Evolutionary conservation across 768 basidiomycete genomes (phyloP), one percentile per base, ranked within the genome.

Genomic region (Trametes meyenii): DNA sequence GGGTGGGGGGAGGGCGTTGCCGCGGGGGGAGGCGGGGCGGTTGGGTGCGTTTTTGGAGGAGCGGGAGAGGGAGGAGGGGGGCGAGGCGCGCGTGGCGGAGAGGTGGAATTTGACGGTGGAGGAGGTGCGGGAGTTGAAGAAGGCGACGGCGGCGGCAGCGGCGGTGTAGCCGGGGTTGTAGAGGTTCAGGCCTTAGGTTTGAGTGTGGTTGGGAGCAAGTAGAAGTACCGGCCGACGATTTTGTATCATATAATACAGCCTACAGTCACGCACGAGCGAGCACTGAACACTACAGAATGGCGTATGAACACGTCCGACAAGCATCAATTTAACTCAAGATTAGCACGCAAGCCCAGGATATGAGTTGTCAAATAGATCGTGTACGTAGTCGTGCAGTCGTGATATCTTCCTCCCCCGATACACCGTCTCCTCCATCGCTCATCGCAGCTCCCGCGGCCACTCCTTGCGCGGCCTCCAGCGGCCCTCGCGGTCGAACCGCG

Each of bases 401-500:
- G 45, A 11, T 23, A 46, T 46, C 10, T 6, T 46, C 3, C 45
- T 21, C 11, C 7, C 21, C 21, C 21, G 8, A 44, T 19, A 19
- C 43, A 44, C 17, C 46, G 23, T 21, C 14, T 17, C 5, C 38
- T 13, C n/a, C 16, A 1, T 7, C 0, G n/a, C n/a, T 81, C 78
- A 92, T 63, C 76, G 84, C 68, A 92, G 71, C 58, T 82, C 84
- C 55, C 70, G 71, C 0, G 90, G 90, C 92, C 92, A 93, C 58
- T 90, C 88, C 24, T 73, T 76, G 39, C 92, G 80, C 68, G 81
- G 78, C 55, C 80, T 74, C 86, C 87, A 88, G 40, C 84, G 77
- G 51, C 92, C 92, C 48, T 87, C 82, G 1, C 69, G 65, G 69
- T 88, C 87, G 71, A 91, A 92, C 16, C 92, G 82, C 40, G 89